Conservation (phyloP, 2,329 filamentous ascomycete genomes). For the Alternaria arborescens region DNA sequence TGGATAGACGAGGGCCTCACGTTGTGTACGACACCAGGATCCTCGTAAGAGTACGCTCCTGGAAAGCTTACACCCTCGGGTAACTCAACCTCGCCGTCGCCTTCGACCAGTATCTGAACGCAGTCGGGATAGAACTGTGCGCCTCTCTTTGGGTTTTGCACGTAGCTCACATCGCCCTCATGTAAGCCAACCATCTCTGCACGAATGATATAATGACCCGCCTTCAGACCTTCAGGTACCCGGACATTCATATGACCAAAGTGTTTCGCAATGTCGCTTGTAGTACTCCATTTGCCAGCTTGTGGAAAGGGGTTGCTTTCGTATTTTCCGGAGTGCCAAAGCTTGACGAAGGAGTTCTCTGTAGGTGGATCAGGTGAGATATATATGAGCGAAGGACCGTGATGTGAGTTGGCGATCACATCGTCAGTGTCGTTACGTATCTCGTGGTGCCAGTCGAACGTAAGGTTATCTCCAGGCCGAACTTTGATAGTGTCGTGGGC, state of each 20-base stretch:
- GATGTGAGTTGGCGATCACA: slow-evolving; percentile 35
- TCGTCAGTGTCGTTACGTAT: slow-evolving; percentile 48
- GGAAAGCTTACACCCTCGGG: slow-evolving; percentile 57
- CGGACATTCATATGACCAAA: slow-evolving; percentile 40
- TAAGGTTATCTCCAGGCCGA: slow-evolving; percentile 50
- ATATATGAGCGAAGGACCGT: slow-evolving; percentile 53
- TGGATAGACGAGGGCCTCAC: slow-evolving; percentile 23
- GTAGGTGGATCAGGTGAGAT: slow-evolving; percentile 52
- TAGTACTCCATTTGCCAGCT: slow-evolving; percentile 48
- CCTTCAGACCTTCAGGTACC: slow-evolving; percentile 47
- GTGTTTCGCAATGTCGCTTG: slow-evolving; percentile 33
- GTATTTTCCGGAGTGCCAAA: slow-evolving; percentile 52
- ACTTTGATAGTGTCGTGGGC: slow-evolving; percentile 48
- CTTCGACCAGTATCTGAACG: slow-evolving; percentile 52
- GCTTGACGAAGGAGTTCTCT: slow-evolving; percentile 52
- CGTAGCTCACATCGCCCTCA: slow-evolving; percentile 45
- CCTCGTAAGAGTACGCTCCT: slow-evolving; percentile 49
- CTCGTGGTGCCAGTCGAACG: slow-evolving; percentile 53
- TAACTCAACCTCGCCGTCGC: slow-evolving; percentile 38
- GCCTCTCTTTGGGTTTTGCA: slow-evolving; percentile 34
- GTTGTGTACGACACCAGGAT: slow-evolving; percentile 50
- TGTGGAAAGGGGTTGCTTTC: slow-evolving; percentile 42
- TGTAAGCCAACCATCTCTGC: slow-evolving; percentile 57
- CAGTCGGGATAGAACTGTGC: slow-evolving; percentile 57
- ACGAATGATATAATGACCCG: slow-evolving; percentile 54